A percentile compares a stretch with the other conserved stretches of the same genome.
Conservation (phyloP, 1,284 basidiomycete species). For the Sutorius eximius region DNA sequence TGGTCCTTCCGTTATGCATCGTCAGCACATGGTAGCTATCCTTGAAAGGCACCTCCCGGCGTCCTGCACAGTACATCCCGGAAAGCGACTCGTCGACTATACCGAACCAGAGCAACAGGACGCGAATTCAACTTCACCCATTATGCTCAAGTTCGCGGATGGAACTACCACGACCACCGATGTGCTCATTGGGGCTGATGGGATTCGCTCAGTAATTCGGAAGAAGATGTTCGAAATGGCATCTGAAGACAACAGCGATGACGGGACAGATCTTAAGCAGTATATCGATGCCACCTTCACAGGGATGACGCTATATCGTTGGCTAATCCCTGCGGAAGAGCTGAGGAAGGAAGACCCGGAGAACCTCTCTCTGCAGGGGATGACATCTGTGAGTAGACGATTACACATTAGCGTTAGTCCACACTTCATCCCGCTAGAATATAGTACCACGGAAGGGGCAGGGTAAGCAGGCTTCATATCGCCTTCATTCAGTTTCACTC, state of each 20-base stretch:
- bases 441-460: slow-evolving; percentile 17
- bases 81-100: slow-evolving; percentile 22
- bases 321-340: slow-evolving; percentile 15
- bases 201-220: slow-evolving; percentile 23
- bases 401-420: background rate
- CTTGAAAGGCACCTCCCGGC: slow-evolving; percentile 21
- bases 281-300: slow-evolving; percentile 21
- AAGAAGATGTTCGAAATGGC: slow-evolving; percentile 22
- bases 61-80: slow-evolving; percentile 20
- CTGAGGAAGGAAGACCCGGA: slow-evolving; percentile 6
- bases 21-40: slow-evolving; percentile 22
- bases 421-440: background rate
- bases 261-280: slow-evolving; percentile 10
- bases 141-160: slow-evolving; percentile 21
- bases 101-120: slow-evolving; percentile 1
- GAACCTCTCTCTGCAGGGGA: slow-evolving; percentile 1
- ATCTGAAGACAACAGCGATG: background rate
- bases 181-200: slow-evolving; percentile 21
- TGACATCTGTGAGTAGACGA: slow-evolving; percentile 13
- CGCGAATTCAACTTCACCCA: background rate
- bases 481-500: background rate
- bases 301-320: slow-evolving; percentile 20
- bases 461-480: slow-evolving; percentile 1
- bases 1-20: slow-evolving; percentile 17
- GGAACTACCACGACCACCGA: slow-evolving; percentile 20